Conservation (phyloP, 23 red algal species). For the Agarophyton chilense region DNA sequence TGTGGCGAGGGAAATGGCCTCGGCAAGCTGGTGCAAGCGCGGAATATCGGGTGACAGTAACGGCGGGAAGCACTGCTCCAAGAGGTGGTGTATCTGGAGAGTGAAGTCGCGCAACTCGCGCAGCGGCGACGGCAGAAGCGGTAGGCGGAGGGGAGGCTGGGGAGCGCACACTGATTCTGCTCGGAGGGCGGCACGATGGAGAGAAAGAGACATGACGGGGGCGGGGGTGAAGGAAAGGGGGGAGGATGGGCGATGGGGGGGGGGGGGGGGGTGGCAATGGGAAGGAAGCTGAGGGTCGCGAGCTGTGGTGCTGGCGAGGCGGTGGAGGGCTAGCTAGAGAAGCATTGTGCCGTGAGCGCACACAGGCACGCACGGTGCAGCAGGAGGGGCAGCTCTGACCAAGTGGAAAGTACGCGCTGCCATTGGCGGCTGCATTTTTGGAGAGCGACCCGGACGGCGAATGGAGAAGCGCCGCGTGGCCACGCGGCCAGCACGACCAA, state of each 20-base stretch:
- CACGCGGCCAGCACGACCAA: background rate
- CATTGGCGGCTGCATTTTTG: constrained; percentile 19
- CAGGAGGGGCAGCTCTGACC: too few species aligned
- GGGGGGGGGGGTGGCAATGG: too few species aligned
- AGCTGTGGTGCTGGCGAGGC: background rate
- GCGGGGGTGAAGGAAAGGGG: background rate
- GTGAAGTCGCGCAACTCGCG: background rate
- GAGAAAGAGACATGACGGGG: background rate
- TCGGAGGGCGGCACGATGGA: background rate
- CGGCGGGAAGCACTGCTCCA: constrained; percentile 11
- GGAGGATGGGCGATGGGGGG: too few species aligned
- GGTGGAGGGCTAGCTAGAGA: too few species aligned
- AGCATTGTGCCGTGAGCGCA: too few species aligned
- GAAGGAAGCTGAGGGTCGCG: too few species aligned
- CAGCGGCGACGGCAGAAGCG: background rate
- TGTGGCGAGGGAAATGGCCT: background rate
- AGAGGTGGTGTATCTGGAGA: background rate
- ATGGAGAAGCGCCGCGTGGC: background rate
- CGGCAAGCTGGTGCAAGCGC: constrained; percentile 22
- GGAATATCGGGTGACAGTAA: background rate
- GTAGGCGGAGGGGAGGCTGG: background rate
- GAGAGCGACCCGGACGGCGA: background rate
- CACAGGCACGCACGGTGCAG: too few species aligned
- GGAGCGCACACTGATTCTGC: background rate
- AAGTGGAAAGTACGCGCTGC: too few species aligned